Evolutionary conservation across 2,329 filamentous ascomycete genomes (phyloP), one percentile per base, ranked within the genome.

Genomic region (Ascochyta lentis): DNA sequence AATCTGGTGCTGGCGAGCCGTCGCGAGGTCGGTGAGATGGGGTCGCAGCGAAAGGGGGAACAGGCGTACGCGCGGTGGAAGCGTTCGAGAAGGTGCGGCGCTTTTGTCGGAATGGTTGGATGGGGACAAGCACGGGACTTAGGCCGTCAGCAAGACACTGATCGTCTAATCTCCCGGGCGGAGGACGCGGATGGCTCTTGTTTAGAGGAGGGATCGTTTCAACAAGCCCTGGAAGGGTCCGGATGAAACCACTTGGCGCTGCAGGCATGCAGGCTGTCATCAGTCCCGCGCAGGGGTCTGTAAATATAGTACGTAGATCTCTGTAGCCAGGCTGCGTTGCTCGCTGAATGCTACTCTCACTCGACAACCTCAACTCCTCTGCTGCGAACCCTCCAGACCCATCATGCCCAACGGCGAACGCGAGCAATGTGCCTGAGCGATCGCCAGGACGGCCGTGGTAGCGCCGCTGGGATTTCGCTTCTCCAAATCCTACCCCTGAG

Each of bases 111-210:
- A 51, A 61, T 62, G 61, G 65, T 60, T 66, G 60, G 57, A 68
- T 54, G 65, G 60, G 62, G 68, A 64, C 63, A 61, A 65, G 69
- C 66, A 69, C 61, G 64, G 68, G 70, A 69, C 63, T 66, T 60
- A 70, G 69, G 64, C 67, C 67, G 68, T 72, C 66, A 75, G 66
- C 68, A 73, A 73, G 70, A 72, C 70, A 71, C 69, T 73, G 69
- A 73, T 73, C 70, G 70, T 72, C 71, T 70, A 73, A 75, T 74
- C 66, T 75, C 71, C 71, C 69, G 71, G 65, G 68, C 67, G 68
- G 68, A 70, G 59, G 68, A 70, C 59, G 67, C 70, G 69, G 70
- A 70, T 68, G 70, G 65, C 65, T 69, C 67, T 72, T 74, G 72
- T 74, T 74, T 73, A 74, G 72, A 61, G 26, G 59, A 70, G 69